A percentile compares a stretch with the other conserved stretches of the same genome.
Evolutionary conservation across 208 protist genomes (phyloP).

Genomic region (Acanthamoeba triangularis): DNA sequence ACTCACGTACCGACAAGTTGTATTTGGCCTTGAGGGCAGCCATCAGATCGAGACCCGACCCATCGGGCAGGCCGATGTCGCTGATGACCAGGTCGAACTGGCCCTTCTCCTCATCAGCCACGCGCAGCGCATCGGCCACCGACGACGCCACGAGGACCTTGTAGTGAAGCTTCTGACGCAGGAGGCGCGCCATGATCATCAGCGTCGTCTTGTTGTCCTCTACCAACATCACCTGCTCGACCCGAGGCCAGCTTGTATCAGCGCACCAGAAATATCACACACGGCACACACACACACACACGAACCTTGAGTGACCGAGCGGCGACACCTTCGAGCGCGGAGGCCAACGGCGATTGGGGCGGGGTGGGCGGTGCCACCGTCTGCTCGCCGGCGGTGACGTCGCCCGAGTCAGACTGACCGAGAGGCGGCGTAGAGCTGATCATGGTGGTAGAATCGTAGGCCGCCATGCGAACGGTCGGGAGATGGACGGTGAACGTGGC

Average conservation of each 20-base stretch:
- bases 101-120: conserved; percentile 29
- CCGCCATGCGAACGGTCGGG: background rate
- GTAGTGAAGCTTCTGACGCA: conserved; percentile 25
- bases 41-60: conserved; percentile 57
- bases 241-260: background rate
- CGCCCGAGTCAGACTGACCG: background rate
- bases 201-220: conserved; percentile 58
- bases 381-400: background rate
- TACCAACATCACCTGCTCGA: background rate
- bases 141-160: background rate
- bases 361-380: background rate
- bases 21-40: conserved; percentile 34
- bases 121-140: conserved; percentile 50
- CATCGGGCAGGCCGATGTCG: conserved; percentile 74
- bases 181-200: conserved; percentile 45
- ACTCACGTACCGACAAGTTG: background rate
- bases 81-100: conserved; percentile 73
- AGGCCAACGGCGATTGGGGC: too few relatives aligned
- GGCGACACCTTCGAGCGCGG: too few relatives aligned
- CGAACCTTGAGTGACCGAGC: too few relatives aligned
- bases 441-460: too few relatives aligned
- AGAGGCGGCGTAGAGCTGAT: background rate
- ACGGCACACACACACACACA: too few relatives aligned
- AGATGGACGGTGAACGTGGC: conserved; percentile 14
- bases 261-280: background rate